Conservation (phyloP, 2,329 filamentous ascomycete species). For the Raffaelea ambrosiae region DNA sequence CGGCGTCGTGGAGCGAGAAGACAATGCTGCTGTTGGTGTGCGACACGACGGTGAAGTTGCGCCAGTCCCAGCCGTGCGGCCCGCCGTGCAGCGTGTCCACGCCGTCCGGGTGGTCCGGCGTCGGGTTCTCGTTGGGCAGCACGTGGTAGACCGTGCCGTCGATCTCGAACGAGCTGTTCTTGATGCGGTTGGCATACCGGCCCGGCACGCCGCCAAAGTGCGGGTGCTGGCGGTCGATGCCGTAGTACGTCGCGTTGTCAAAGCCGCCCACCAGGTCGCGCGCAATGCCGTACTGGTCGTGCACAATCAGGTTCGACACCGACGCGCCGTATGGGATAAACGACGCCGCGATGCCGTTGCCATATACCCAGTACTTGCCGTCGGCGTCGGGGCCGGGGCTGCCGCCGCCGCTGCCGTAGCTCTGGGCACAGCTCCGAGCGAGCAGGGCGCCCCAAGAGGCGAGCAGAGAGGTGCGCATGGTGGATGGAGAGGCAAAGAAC, state of each 20-base stretch:
- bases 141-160: slow-evolving; percentile 54
- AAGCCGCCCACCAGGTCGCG: slow-evolving; percentile 67
- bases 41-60: slow-evolving; percentile 68
- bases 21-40: slow-evolving; percentile 61
- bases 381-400: slow-evolving; percentile 40
- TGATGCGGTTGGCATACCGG: slow-evolving; percentile 74
- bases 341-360: slow-evolving; percentile 55
- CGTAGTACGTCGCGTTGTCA: slow-evolving; percentile 68
- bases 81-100: slow-evolving; percentile 62
- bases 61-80: slow-evolving; percentile 65
- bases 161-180: slow-evolving; percentile 64
- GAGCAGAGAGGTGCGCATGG: neutral
- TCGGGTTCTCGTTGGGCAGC: slow-evolving; percentile 55
- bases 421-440: neutral
- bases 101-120: slow-evolving; percentile 38
- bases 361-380: slow-evolving; percentile 65
- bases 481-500: too few relatives aligned
- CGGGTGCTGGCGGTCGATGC: slow-evolving; percentile 53
- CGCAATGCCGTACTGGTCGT: slow-evolving; percentile 58
- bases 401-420: neutral
- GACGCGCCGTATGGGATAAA: slow-evolving; percentile 71
- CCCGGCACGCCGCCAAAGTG: slow-evolving; percentile 68
- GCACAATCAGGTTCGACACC: slow-evolving; percentile 62
- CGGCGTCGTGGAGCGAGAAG: slow-evolving; percentile 64
- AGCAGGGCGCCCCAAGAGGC: neutral